Conservation (phyloP, 2,329 filamentous ascomycete genomes). For the Ophiostoma sp. region DNA sequence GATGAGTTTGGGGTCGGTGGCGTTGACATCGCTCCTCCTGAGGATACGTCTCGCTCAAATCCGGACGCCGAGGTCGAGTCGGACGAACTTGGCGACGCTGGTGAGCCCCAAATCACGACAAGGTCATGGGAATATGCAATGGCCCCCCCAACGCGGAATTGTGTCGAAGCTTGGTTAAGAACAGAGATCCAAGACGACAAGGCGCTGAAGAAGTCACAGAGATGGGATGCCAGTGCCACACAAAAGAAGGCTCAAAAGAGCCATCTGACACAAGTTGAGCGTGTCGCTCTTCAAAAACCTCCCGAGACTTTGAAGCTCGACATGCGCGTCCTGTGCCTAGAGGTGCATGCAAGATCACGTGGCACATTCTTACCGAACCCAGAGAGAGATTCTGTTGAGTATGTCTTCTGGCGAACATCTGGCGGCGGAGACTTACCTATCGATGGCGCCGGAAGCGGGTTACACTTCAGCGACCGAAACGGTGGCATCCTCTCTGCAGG, state of each 20-base stretch:
- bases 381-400: constrained; percentile 79
- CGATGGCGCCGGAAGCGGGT: neutral
- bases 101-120: neutral
- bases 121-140: constrained; percentile 65
- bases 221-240: neutral
- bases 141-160: constrained; percentile 62
- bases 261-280: constrained; percentile 12
- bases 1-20: neutral
- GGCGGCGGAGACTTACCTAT: constrained; percentile 38
- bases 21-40: neutral
- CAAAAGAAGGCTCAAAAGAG: constrained; percentile 11
- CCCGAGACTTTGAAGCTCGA: constrained; percentile 51
- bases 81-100: neutral
- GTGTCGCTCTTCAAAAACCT: neutral
- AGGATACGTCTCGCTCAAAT: neutral
- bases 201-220: constrained; percentile 23
- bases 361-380: constrained; percentile 79
- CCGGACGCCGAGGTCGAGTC: neutral
- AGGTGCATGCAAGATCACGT: constrained; percentile 85
- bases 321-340: constrained; percentile 94
- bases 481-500: constrained; percentile 67
- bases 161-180: constrained; percentile 64
- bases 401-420: constrained; percentile 82
- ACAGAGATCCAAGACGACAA: constrained; percentile 34
- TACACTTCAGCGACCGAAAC: constrained; percentile 39